Percentiles rank a stretch among this genome's conserved stretches.
These are phyloP conservation scores for Pseudogymnoascus sp. DNA, from an alignment of 2,329 filamentous ascomycete species.

Conservation along the genomic window DNA sequence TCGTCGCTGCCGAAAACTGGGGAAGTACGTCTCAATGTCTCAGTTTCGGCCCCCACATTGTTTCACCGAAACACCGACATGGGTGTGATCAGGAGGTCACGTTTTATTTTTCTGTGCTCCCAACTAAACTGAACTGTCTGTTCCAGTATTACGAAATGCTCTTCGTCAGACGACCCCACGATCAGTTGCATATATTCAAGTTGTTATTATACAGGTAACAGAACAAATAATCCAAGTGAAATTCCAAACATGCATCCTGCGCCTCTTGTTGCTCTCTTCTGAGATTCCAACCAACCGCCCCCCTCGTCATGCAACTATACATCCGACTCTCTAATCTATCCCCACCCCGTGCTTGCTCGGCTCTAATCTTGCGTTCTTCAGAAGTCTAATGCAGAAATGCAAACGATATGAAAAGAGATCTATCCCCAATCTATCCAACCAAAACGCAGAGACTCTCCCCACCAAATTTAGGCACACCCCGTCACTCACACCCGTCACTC, in stretches of 20 bases:
- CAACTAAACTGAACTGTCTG: not conserved
- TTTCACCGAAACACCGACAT: not conserved
- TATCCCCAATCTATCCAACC: slow-evolving; percentile 2
- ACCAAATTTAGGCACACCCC: not conserved
- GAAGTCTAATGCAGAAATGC: slow-evolving; percentile 3
- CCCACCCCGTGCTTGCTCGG: not conserved
- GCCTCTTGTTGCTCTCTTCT: slow-evolving; percentile 15
- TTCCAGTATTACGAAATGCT: not conserved
- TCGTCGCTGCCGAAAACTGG: not conserved
- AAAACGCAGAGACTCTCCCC: not conserved
- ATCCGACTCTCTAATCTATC: slow-evolving; percentile 23
- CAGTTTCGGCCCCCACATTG: not conserved
- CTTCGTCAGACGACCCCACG: not conserved
- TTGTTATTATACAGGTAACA: not conserved
- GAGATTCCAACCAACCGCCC: slow-evolving; percentile 19
- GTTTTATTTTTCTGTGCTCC: not conserved
- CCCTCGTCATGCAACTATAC: slow-evolving; percentile 34
- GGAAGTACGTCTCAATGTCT: not conserved
- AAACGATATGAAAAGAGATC: slow-evolving; percentile 5
- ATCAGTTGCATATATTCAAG: not conserved
- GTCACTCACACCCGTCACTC: not conserved
- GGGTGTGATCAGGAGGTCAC: not conserved
- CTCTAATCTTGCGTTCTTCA: not conserved
- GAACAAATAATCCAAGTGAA: not conserved
- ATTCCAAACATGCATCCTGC: slow-evolving; percentile 3